A percentile compares a stretch with the other conserved stretches of the same genome.
These are phyloP conservation scores for Saturnispora galanensis DNA, from an alignment of 805 yeast genomes.

Conservation along the genomic window DNA sequence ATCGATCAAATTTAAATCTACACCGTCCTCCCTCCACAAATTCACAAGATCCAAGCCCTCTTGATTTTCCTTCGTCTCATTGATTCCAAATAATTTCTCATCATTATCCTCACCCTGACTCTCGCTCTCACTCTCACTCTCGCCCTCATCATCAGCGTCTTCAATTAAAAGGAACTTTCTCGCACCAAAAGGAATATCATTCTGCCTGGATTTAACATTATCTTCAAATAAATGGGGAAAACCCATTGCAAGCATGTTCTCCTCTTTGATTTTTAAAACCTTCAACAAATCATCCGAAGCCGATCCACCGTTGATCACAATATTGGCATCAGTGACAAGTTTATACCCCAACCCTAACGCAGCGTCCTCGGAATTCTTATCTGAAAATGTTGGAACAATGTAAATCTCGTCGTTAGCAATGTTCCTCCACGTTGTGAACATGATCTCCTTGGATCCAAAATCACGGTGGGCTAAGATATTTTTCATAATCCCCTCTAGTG, in stretches of 20 bases:
- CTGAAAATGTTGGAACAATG: slow-evolving; percentile 17
- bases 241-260: slow-evolving; percentile 20
- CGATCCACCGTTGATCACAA: slow-evolving; percentile 1
- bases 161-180: slow-evolving; percentile 21
- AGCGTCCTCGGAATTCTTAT: neutral
- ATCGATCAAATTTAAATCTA: slow-evolving; percentile 14
- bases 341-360: slow-evolving; percentile 11
- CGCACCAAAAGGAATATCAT: slow-evolving; percentile 21
- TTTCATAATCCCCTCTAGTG: slow-evolving; percentile 11
- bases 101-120: slow-evolving; percentile 5
- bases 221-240: slow-evolving; percentile 22
- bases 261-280: slow-evolving; percentile 17
- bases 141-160: slow-evolving; percentile 8
- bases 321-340: slow-evolving; percentile 8
- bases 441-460: slow-evolving; percentile 10
- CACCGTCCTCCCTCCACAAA: slow-evolving; percentile 13
- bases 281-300: slow-evolving; percentile 1
- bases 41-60: neutral
- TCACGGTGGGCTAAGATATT: slow-evolving; percentile 17
- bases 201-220: slow-evolving; percentile 10
- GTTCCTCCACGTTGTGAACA: slow-evolving; percentile 21
- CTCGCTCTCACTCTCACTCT: neutral
- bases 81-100: neutral
- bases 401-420: slow-evolving; percentile 17
- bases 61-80: too few species aligned